Evolutionary conservation across 2,329 filamentous ascomycete species (phyloP).

Genomic region (Botrytis pseudocinerea): DNA sequence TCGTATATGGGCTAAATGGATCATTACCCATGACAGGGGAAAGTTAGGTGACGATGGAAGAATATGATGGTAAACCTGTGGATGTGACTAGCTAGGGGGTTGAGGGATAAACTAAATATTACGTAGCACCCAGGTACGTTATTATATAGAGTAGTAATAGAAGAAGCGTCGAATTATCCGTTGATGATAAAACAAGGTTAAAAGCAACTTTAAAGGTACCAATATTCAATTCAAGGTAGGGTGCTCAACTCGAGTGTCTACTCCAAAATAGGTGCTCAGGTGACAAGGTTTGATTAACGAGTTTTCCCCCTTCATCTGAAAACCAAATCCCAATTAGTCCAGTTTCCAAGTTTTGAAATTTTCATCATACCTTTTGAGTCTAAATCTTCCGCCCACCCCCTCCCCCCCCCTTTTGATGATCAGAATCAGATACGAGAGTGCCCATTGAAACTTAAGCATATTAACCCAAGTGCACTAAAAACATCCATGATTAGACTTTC

Average conservation of each 20-base stretch:
- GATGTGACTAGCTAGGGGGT: background rate
- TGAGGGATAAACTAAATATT: background rate
- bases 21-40: background rate
- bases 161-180: background rate
- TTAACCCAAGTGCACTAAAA: background rate
- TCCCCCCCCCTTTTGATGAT: background rate
- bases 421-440: background rate
- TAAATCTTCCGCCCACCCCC: background rate
- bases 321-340: background rate
- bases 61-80: background rate
- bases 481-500: background rate
- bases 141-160: background rate
- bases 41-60: background rate
- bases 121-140: background rate
- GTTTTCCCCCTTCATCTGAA: background rate
- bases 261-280: background rate
- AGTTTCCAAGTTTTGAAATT: background rate
- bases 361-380: constrained; percentile 1
- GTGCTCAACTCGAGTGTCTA: background rate
- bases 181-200: background rate
- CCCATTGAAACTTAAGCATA: background rate
- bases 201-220: background rate
- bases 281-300: background rate
- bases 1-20: background rate
- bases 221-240: background rate